phyloP scores from a whole-genome alignment of 2,329 filamentous ascomycete genomes.

The Botrytis tulipae region DNA sequence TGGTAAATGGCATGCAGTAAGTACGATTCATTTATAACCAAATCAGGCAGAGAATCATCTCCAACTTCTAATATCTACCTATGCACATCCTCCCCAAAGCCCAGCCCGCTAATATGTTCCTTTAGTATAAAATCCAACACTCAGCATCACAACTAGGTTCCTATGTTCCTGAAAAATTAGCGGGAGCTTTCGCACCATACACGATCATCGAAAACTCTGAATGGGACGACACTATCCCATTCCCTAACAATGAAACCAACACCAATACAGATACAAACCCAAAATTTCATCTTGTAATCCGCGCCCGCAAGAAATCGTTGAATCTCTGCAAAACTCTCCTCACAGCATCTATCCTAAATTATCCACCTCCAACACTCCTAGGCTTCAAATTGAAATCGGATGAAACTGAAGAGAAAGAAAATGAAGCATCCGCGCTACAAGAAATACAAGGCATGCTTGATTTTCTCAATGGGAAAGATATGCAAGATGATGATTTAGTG shows the following conservation, averaged over 20 bases:
- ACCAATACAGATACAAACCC: conserved; percentile 24
- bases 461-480: conserved; percentile 48
- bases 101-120: not conserved
- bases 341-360: conserved; percentile 57
- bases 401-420: not conserved
- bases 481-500: conserved; percentile 53
- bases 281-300: conserved; percentile 55
- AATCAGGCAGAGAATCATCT: not conserved
- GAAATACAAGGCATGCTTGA: conserved; percentile 35
- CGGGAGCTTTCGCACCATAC: conserved; percentile 22
- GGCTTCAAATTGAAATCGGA: conserved; percentile 39
- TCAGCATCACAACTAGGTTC: conserved; percentile 22
- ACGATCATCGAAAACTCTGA: conserved; percentile 14
- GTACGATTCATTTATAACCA: not conserved
- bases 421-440: conserved; percentile 18
- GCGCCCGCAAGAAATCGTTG: conserved; percentile 43
- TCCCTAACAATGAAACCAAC: conserved; percentile 15
- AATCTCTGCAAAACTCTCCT: conserved; percentile 57
- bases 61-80: not conserved
- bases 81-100: not conserved
- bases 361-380: conserved; percentile 56
- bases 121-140: conserved; percentile 24
- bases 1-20: conserved; percentile 21
- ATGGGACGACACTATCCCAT: conserved; percentile 24
- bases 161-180: conserved; percentile 25